These are phyloP conservation scores for Filobasidium uniguttulatum DNA, from an alignment of 1,284 basidiomycete species.

Conservation along the genomic window DNA sequence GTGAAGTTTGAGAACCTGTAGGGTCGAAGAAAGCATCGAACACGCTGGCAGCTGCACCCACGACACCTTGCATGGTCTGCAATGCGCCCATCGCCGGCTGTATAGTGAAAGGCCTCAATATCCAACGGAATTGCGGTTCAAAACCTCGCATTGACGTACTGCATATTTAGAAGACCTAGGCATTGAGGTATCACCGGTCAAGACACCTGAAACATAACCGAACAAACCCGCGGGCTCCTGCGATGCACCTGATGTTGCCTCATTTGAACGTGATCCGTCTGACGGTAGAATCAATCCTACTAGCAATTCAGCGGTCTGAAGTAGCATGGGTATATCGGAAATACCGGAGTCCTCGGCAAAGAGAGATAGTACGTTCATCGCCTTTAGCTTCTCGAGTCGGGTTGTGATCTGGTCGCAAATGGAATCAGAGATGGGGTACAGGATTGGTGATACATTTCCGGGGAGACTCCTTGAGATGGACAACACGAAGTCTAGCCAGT, in stretches of 20 bases:
- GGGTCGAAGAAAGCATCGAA: too few relatives aligned
- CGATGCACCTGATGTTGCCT: conserved; percentile 34
- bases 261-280: background rate
- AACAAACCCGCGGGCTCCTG: conserved; percentile 47
- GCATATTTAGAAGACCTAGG: background rate
- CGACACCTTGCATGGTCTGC: background rate
- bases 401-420: conserved; percentile 56
- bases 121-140: too few relatives aligned
- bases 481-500: conserved; percentile 93
- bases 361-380: too few relatives aligned
- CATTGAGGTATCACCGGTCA: background rate
- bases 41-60: too few relatives aligned
- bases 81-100: too few relatives aligned
- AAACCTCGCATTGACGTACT: too few relatives aligned
- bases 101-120: too few relatives aligned
- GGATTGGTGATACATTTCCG: conserved; percentile 49
- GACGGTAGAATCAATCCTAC: background rate
- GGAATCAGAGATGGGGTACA: conserved; percentile 69
- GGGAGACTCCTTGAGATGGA: conserved; percentile 77
- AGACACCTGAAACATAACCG: conserved; percentile 44
- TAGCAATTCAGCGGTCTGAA: background rate
- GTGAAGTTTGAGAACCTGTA: too few relatives aligned
- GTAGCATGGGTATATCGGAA: background rate
- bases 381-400: background rate
- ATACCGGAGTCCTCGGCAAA: background rate